These are phyloP conservation scores for Bipolaris oryzae DNA, from an alignment of 2,329 filamentous ascomycete genomes.

Conservation along the genomic window DNA sequence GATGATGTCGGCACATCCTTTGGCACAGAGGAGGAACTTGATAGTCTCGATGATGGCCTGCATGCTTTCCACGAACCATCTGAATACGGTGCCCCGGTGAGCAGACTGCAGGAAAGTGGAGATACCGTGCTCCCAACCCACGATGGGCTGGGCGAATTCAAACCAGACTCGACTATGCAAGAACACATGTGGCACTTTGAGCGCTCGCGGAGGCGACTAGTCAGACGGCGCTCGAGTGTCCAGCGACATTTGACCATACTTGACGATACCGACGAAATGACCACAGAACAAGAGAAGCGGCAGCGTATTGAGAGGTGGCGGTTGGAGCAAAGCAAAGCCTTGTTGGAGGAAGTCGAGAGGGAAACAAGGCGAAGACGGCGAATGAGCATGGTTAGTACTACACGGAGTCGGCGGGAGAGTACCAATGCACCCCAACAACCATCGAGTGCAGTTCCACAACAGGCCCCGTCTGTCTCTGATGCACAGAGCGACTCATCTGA, in stretches of 20 bases:
- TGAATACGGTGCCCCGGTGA: slow-evolving; percentile 49
- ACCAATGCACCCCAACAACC: slow-evolving; percentile 18
- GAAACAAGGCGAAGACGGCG: slow-evolving; percentile 74
- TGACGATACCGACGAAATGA: slow-evolving; percentile 57
- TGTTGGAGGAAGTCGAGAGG: slow-evolving; percentile 87
- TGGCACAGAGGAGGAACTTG: slow-evolving; percentile 69
- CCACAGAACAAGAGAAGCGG: slow-evolving; percentile 73
- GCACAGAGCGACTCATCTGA: slow-evolving; percentile 47
- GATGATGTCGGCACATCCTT: slow-evolving; percentile 51
- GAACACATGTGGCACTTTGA: slow-evolving; percentile 91
- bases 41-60: slow-evolving; percentile 90
- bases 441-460: slow-evolving; percentile 15
- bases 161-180: slow-evolving; percentile 69
- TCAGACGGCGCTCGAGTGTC: slow-evolving; percentile 61
- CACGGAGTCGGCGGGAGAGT: slow-evolving; percentile 39
- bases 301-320: slow-evolving; percentile 91
- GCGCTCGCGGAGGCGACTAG: slow-evolving; percentile 63
- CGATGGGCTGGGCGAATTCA: slow-evolving; percentile 89
- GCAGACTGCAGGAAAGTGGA: slow-evolving; percentile 60
- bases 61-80: slow-evolving; percentile 79
- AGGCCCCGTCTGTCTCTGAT: slow-evolving; percentile 32
- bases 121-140: slow-evolving; percentile 83
- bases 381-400: slow-evolving; percentile 63
- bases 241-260: slow-evolving; percentile 63
- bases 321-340: slow-evolving; percentile 82